Base-by-base conservation (phyloP, 305 asterid genomes). In the Fraxinus floribunda region DNA sequence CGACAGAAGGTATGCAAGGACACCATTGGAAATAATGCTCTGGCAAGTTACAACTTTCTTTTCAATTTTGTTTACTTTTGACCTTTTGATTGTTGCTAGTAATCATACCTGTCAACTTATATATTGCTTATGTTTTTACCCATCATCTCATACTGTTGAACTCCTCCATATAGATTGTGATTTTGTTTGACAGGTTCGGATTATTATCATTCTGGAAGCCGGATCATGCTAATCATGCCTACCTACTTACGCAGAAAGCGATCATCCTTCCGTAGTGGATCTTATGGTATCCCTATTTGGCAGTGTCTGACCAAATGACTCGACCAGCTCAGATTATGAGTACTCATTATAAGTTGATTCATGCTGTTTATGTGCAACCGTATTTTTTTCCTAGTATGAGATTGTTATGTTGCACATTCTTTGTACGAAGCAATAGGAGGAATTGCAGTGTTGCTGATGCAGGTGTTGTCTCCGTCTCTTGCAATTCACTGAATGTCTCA, bases 1-100 rank as follows among this genome's bases (percentile, higher is more conserved):
- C 64, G 20, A 83, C 72, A 78, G 52, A 46, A 79, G 88, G 90
- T 85, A 84, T 29, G n/a, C 1, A 46, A 22, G 35, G 34, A 26
- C 10, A 10, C 29, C 36, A 13, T 68, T 66, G 26, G 10, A 60
- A 18, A 18, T 68, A 1, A 10, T 68, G 22, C 75, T 4, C 39
- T 68, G 18, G 75, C 22, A 29, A 29, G 38, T 36, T 68, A 13
- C 75, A 68, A 13, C 38, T 24, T 6, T 20, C 75, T 10, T 68
- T 68, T 68, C 75, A 29, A 68, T 11, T 26, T 26, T 26, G n/a
- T 29, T 68, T 29, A 26, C 39, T 68, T 68, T 68, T 13, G 36
- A 29, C 36, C 3, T 26, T 22, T 68, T 29, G 38, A 26, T 68
- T 68, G 36, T 68, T 68, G 75, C 75, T 68, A 68, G 75, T 13